These are phyloP conservation scores for Gleditsia sinensis DNA, from an alignment of 306 rosid genomes.

Conservation along the genomic window DNA sequence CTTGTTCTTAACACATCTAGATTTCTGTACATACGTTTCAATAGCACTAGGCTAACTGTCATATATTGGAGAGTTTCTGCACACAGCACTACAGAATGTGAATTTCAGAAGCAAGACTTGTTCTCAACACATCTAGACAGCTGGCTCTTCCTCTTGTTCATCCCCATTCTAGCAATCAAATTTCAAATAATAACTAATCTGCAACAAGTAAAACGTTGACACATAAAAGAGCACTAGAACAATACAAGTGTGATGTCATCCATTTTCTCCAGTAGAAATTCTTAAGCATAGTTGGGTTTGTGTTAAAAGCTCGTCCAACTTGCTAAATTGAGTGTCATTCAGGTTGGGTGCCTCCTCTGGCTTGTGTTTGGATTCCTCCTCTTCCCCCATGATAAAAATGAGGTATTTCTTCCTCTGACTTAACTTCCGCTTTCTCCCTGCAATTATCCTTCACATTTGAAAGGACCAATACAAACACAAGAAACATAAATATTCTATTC, in stretches of 20 bases:
- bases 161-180: slow-evolving; percentile 54
- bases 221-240: slow-evolving; percentile 10
- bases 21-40: slow-evolving; percentile 3
- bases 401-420: slow-evolving; percentile 45
- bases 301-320: slow-evolving; percentile 86
- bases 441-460: slow-evolving; percentile 51
- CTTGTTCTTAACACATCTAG: background rate
- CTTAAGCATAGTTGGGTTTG: slow-evolving; percentile 82
- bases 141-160: slow-evolving; percentile 48
- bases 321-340: slow-evolving; percentile 68
- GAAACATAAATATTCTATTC: slow-evolving; percentile 8
- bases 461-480: background rate
- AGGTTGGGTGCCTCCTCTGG: slow-evolving; percentile 42
- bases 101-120: slow-evolving; percentile 18
- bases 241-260: slow-evolving; percentile 78
- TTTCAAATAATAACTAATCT: slow-evolving; percentile 25
- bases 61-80: too few relatives aligned
- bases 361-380: slow-evolving; percentile 29
- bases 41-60: slow-evolving; percentile 14
- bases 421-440: slow-evolving; percentile 40
- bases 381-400: slow-evolving; percentile 59
- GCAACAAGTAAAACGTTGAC: slow-evolving; percentile 19
- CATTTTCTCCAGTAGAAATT: slow-evolving; percentile 93
- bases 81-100: too few relatives aligned
- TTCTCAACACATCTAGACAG: slow-evolving; percentile 5